Percentiles rank a stretch among this genome's conserved stretches.
phyloP scores from a whole-genome alignment of 2,329 filamentous ascomycete species.

The Pyrenophora tritici-repentis region DNA sequence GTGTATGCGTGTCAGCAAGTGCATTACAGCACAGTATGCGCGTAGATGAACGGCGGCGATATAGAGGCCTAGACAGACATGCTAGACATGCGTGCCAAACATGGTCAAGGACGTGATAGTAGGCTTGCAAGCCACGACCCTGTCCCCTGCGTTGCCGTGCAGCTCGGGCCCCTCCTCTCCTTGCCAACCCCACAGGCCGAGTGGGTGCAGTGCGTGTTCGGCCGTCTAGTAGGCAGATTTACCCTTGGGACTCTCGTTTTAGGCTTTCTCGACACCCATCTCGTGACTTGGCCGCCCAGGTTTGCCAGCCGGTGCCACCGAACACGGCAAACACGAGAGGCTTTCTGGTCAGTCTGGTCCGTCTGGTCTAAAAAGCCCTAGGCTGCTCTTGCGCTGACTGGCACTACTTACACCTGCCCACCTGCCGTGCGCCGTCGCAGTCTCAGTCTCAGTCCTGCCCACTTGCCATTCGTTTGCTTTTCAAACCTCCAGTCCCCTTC shows the following conservation, averaged over 20 bases:
- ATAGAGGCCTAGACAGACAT: no score
- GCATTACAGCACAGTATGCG: no score
- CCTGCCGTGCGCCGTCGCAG: not conserved
- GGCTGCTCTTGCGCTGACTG: constrained; percentile 26
- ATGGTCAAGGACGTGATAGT: no score
- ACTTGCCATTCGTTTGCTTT: constrained; percentile 6
- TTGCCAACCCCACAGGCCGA: constrained; percentile 22
- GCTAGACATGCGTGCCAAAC: no score
- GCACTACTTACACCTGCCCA: constrained; percentile 2
- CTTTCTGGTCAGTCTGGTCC: constrained; percentile 5
- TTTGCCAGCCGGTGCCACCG: constrained; percentile 20
- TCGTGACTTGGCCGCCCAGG: constrained; percentile 18
- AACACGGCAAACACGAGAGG: constrained; percentile 21
- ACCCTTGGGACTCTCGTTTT: constrained; percentile 17
- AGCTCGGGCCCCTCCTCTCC: constrained; percentile 13
- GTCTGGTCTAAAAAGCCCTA: constrained; percentile 18
- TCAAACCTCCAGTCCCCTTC: not conserved
- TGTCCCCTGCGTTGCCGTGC: constrained; percentile 11
- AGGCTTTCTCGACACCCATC: constrained; percentile 2
- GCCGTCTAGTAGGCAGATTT: constrained; percentile 15
- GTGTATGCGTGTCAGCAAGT: no score
- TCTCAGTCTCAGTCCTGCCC: not conserved
- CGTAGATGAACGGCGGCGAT: no score
- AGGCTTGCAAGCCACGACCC: not conserved
- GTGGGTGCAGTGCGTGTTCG: constrained; percentile 14